Evolutionary conservation across 2,329 filamentous ascomycete species (phyloP), one percentile per base, ranked within the genome.

Genomic region (Ceratocystis albifundus): DNA sequence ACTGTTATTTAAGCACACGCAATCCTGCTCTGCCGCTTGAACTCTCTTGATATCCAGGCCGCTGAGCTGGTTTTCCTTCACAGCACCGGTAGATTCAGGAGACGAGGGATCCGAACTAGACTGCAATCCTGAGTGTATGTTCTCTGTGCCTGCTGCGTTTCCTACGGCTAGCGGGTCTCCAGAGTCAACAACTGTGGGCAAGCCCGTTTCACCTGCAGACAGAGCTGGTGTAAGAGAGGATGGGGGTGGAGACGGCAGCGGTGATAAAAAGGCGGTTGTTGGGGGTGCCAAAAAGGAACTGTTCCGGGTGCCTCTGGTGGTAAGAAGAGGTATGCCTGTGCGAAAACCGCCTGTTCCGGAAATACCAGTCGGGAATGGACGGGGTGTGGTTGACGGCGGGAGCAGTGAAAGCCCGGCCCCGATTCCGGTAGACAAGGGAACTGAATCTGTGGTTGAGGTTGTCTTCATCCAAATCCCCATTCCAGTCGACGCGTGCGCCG

Each of bases 1-100:
- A 69, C 76, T 78, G 65, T 71, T 69, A 64, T 78, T 77, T 6
- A 69, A 63, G 63, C 76, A 78, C 3, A 77, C 74, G 64, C 76
- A 78, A 15, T 72, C 68, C 64, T 71, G 70, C 66, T 78, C 76
- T 1, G 71, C 71, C 17, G 71, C 69, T 41, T 71, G 70, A 32
- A 68, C 68, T 7, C 65, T 46, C 64, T 68, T 68, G 20, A 69
- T 70, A 64, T 68, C 70, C 3, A 70, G 59, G 3, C 70, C 65
- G 22, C 69, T 67, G n/a, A 69, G 17, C 45, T 70, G 68, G 0
- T 69, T 69, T 6, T 61, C 48, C 20, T 15, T 48, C n/a, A 28
- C 41, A 36, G 63, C 45, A 17, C 30, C 30, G 44, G 32, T 57
- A n/a, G 53, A 17, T 10, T 41, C 4, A 1, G 64, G 50, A 2